Conservation (phyloP, 495 filamentous ascomycete genomes). For the Niebla homalea region DNA sequence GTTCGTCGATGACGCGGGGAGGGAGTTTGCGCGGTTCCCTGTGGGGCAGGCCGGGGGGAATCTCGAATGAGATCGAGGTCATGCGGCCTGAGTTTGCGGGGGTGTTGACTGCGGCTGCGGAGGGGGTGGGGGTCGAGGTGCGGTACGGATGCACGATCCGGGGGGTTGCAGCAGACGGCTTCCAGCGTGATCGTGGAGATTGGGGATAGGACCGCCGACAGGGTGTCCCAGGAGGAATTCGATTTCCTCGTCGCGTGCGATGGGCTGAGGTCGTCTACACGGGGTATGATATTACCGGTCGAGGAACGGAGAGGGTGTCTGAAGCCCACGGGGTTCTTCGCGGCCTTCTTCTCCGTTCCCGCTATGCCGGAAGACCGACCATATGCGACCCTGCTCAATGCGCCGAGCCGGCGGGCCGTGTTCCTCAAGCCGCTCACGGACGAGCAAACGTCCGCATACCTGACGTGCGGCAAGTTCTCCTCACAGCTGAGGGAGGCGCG, state of each 20-base stretch:
- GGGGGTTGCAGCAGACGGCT: background rate
- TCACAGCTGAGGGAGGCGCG: constrained; percentile 10
- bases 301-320: background rate
- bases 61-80: background rate
- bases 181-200: background rate
- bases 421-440: background rate
- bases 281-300: background rate
- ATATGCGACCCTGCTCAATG: background rate
- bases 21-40: background rate
- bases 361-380: constrained; percentile 9
- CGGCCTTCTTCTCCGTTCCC: constrained; percentile 15
- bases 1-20: background rate
- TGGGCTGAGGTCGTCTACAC: constrained; percentile 13
- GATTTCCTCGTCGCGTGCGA: constrained; percentile 13
- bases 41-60: background rate
- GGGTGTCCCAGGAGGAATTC: constrained; percentile 17
- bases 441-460: constrained; percentile 11
- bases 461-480: constrained; percentile 2
- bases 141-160: background rate
- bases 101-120: background rate
- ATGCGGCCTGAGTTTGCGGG: background rate
- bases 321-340: constrained; percentile 9
- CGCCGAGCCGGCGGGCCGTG: background rate
- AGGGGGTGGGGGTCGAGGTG: background rate
- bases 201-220: constrained; percentile 34